A percentile compares a stretch with the other conserved stretches of the same genome.
Conservation (phyloP, 2,329 filamentous ascomycete genomes). For the Cucurbitaria berberidis region DNA sequence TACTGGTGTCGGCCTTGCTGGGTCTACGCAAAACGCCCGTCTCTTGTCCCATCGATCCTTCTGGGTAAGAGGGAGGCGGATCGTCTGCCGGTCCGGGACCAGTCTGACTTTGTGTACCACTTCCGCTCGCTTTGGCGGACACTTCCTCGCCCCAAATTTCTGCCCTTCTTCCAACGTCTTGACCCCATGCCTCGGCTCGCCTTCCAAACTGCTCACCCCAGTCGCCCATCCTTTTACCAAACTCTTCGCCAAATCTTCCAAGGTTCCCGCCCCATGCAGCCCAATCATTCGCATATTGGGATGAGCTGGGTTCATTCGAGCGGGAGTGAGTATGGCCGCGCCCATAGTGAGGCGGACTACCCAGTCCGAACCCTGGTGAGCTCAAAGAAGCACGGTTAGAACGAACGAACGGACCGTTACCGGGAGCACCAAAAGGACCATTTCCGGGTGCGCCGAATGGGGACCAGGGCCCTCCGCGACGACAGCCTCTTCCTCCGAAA, state of each 20-base stretch:
- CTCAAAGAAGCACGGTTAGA: conserved; percentile 10
- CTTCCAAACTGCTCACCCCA: conserved; percentile 41
- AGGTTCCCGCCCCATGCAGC: conserved; percentile 22
- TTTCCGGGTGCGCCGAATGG: conserved; percentile 21
- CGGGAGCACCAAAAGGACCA: conserved; percentile 10
- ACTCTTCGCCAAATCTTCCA: conserved; percentile 40
- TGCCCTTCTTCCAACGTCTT: conserved; percentile 24
- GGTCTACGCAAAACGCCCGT: conserved; percentile 21
- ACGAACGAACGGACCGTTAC: conserved; percentile 11
- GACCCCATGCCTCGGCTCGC: conserved; percentile 27
- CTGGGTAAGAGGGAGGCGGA: conserved; percentile 22
- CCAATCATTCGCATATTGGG: conserved; percentile 19
- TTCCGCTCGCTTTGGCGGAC: conserved; percentile 10
- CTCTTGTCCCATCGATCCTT: conserved; percentile 23
- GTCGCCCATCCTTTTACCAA: conserved; percentile 37
- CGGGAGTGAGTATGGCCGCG: background rate
- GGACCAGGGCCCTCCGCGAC: conserved; percentile 15
- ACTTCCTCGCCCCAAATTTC: conserved; percentile 15
- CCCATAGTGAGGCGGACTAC: conserved; percentile 3
- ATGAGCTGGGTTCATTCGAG: conserved; percentile 3
- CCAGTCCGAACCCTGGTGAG: conserved; percentile 5
- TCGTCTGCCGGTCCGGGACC: conserved; percentile 7
- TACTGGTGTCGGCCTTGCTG: conserved; percentile 1
- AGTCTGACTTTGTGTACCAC: background rate
- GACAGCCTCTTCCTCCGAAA: conserved; percentile 1